Base-by-base conservation (phyloP, 495 filamentous ascomycete species). In the Penicillium cosmopolitanum region DNA sequence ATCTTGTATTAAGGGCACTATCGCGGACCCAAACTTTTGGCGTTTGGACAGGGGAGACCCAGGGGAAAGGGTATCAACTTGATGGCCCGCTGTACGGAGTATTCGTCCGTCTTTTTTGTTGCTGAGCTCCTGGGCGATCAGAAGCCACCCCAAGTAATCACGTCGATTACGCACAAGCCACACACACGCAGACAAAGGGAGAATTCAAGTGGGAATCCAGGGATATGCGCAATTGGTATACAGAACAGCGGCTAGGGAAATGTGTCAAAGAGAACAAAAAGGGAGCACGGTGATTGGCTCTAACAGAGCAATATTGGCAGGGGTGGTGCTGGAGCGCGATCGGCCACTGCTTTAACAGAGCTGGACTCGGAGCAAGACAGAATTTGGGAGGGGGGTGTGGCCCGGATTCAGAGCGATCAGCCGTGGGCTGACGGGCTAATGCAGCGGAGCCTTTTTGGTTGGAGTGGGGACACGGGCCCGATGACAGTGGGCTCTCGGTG, bases 321-420 rank as follows among this genome's bases (percentile, higher is more conserved):
- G 65, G 62, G 54, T 55, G 53, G 21, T 50, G 54, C 38, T 62
- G 46, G 53, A 59, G 65, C 51, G 44, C 59, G 64, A 69, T 64
- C 64, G 65, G 56, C 63, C 56, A 55, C 54, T 50, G 46, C 55
- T 62, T 55, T 58, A 43, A 59, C 47, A 55, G 56, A 53, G 50
- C 58, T 58, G 59, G 65, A 53, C 55, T 62, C 63, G 59, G 58
- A 51, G 46, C 61, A 62, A 58, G 64, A 69, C 67, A 70, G 66
- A 72, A 68, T 72, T 70, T 68, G 67, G 60, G 36, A 38, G 42
- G 63, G 63, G 63, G 55, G 35, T 56, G 54, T 62, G 61, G 60
- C 57, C 67, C 69, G 61, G 64, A 72, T 67, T 63, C 60, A 72
- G 67, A 59, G 65, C 48, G 72, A 75, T 75, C 72, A 70, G 66